Percentiles rank a stretch among this genome's conserved stretches.
Conservation (phyloP, 2,329 filamentous ascomycete genomes). For the Blumeriella jaapii region DNA sequence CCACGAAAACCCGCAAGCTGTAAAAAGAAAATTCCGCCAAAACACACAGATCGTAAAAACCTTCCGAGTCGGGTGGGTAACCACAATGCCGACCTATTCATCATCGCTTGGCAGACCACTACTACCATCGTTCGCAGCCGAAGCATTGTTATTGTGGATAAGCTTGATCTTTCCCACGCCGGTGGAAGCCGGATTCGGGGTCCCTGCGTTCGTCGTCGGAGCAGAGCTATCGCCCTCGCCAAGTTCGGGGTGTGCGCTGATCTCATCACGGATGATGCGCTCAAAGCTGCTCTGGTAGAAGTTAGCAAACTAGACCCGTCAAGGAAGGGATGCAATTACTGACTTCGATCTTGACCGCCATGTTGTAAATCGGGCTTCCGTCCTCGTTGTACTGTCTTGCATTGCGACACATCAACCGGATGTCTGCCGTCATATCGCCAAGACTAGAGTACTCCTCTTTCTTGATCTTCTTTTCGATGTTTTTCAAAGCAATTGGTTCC, state of each 20-base stretch:
- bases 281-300: conserved; percentile 43
- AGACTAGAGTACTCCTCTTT: conserved; percentile 82
- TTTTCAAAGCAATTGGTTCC: conserved; percentile 89
- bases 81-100: conserved; percentile 14
- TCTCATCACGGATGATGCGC: conserved; percentile 39
- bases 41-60: no score
- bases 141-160: conserved; percentile 36
- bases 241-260: conserved; percentile 43
- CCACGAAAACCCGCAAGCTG: no score
- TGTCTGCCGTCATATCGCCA: conserved; percentile 70
- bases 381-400: conserved; percentile 97
- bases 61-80: no score
- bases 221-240: conserved; percentile 39
- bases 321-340: conserved; percentile 26
- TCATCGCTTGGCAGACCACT: conserved; percentile 41
- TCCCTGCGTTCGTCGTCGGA: conserved; percentile 48
- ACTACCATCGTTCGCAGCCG: conserved; percentile 30
- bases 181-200: conserved; percentile 43
- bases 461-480: conserved; percentile 91
- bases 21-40: no score
- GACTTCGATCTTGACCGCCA: conserved; percentile 90
- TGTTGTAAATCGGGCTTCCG: conserved; percentile 78
- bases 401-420: conserved; percentile 77
- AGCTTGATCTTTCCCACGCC: conserved; percentile 54
- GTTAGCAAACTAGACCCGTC: conserved; percentile 26